Base-by-base conservation (phyloP, 495 filamentous ascomycete species). In the Penicillium angulare region DNA sequence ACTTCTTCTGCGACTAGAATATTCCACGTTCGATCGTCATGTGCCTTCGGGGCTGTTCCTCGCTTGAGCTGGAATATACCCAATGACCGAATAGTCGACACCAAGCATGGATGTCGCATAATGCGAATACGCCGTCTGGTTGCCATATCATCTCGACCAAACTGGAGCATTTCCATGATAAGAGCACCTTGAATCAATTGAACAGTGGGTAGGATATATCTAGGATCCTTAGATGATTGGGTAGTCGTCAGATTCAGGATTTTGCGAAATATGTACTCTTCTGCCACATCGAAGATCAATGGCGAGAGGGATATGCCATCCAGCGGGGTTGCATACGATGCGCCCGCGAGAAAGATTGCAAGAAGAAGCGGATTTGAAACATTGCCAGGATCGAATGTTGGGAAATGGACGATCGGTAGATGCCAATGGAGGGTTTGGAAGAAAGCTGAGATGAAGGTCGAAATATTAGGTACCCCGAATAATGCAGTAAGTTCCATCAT, bases 111-210 rank as follows among this genome's bases (percentile, higher is more conserved):
- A 53, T 73, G 68, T 7, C 70, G 62, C 5, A 66, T 61, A 5
- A 72, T 65, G 5, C 68, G 64, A 48, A 73, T 71, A 9, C 70
- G 70, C 7, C 68, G 63, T 21, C 68, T 59, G 9, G 65, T 70
- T 22, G 61, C 50, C 29, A 63, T 47, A 44, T 62, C 55, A 23
- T 69, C 68, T 16, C 65, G 64, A 12, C 64, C 63, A 42, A 70
- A 71, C 35, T 73, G 70, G 21, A 73, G 61, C 65, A 73, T 72
- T 40, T 71, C 67, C 16, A 72, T 68, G 7, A 73, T 70, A 0
- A 73, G 52, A 18, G 68, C 68, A 27, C 59, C 60, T 50, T 73
- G 70, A 7, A 73, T 48, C 13, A 64, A 24, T 26, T 73, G 66
- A 2, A 72, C 51, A 2, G 54, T 63, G 2, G 63, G 47, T 7